A percentile compares a stretch with the other conserved stretches of the same genome.
Conservation (phyloP, 2,329 filamentous ascomycete genomes). For the Emergomyces orientalis region DNA sequence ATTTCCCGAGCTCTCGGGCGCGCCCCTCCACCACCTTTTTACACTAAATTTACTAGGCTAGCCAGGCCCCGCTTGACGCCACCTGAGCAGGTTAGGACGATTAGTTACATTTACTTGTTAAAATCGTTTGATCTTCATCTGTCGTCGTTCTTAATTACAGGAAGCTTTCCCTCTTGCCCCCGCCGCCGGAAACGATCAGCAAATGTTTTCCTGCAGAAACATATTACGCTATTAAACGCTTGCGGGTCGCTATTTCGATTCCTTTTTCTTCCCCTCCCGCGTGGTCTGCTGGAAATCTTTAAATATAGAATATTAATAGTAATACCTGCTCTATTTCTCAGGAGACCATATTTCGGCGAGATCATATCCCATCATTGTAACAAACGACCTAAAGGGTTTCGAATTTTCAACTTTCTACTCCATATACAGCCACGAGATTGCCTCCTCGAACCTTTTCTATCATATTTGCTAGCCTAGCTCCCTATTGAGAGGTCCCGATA, state of each 20-base stretch:
- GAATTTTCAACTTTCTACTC: background rate
- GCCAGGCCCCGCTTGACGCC: background rate
- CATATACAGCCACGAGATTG: background rate
- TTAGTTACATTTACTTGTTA: too few species aligned
- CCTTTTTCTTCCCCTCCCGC: too few species aligned
- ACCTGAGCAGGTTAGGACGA: background rate
- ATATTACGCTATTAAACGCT: background rate
- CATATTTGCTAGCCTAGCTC: background rate
- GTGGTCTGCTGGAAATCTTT: background rate
- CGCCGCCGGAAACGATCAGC: background rate
- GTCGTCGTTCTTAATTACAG: background rate
- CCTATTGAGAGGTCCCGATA: background rate
- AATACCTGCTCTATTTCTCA: background rate
- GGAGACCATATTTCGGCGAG: background rate
- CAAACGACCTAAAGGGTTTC: background rate
- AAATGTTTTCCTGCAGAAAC: background rate
- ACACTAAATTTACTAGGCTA: background rate
- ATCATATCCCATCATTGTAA: background rate
- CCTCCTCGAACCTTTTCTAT: background rate
- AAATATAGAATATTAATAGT: background rate
- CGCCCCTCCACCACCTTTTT: background rate
- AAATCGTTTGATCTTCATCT: background rate
- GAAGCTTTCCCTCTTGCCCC: background rate
- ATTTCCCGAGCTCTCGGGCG: background rate
- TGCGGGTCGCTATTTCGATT: background rate